A percentile compares a stretch with the other conserved stretches of the same genome.
Evolutionary conservation across 2,329 filamentous ascomycete genomes (phyloP).

Genomic region (Exophiala aquamarina): DNA sequence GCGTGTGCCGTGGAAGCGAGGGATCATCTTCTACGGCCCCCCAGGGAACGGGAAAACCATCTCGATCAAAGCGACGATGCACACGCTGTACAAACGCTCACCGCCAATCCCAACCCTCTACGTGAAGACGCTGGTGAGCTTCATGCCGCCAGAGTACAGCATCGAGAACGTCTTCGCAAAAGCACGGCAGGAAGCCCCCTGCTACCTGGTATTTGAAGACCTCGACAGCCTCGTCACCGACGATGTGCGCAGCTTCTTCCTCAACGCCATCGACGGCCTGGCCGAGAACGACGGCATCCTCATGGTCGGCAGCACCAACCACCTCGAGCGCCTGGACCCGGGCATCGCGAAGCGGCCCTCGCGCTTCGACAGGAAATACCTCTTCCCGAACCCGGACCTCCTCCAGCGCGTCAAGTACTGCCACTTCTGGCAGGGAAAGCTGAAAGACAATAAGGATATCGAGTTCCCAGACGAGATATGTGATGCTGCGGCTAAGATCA

Average conservation of each 20-base stretch:
- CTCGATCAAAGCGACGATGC: constrained; percentile 46
- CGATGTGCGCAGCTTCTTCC: constrained; percentile 38
- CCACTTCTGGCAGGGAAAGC: constrained; percentile 42
- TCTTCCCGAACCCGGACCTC: constrained; percentile 40
- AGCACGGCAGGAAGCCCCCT: constrained; percentile 39
- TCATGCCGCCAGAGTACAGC: constrained; percentile 19
- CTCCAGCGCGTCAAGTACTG: constrained; percentile 43
- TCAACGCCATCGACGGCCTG: constrained; percentile 45
- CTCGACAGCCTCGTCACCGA: constrained; percentile 41
- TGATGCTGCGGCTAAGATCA: constrained; percentile 41
- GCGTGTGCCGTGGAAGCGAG: constrained; percentile 48
- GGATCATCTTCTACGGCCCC: constrained; percentile 45
- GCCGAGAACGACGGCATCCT: constrained; percentile 42
- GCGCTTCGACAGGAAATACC: constrained; percentile 50
- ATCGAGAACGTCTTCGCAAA: constrained; percentile 36
- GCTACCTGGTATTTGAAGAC: constrained; percentile 43
- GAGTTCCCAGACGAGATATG: constrained; percentile 44
- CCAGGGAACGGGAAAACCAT: constrained; percentile 47
- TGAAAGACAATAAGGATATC: constrained; percentile 28
- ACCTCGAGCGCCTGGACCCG: constrained; percentile 35
- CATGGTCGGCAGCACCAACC: constrained; percentile 44
- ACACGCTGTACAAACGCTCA: constrained; percentile 39
- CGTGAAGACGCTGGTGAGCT: constrained; percentile 34
- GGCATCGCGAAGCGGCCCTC: constrained; percentile 46
- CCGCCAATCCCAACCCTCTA: constrained; percentile 40